phyloP scores from a whole-genome alignment of 805 yeast genomes.

The Schizosaccharomyces octosporus region DNA sequence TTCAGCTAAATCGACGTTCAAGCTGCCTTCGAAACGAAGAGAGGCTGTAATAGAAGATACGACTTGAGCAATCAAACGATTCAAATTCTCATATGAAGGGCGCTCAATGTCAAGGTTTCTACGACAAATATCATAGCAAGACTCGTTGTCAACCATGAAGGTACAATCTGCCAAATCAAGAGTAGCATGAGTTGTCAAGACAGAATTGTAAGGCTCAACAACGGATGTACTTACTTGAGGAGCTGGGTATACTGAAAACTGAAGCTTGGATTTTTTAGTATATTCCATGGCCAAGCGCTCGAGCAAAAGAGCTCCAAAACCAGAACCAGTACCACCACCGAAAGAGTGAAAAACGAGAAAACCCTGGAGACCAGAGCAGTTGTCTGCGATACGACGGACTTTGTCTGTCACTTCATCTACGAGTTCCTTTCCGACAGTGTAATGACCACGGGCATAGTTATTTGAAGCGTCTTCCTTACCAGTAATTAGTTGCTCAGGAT shows the following conservation, averaged over 20 bases:
- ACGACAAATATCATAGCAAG: conserved; percentile 94
- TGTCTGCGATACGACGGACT: conserved; percentile 51
- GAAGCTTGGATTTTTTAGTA: conserved; percentile 90
- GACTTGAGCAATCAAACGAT: conserved; percentile 89
- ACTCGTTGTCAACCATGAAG: conserved; percentile 97
- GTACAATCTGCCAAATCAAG: conserved; percentile 97
- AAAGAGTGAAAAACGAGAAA: conserved; percentile 89
- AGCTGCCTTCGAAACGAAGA: conserved; percentile 87
- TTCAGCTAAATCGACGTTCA: conserved; percentile 92
- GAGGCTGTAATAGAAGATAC: conserved; percentile 96
- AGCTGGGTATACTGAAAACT: conserved; percentile 95
- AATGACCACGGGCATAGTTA: conserved; percentile 93
- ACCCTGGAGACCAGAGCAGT: conserved; percentile 91
- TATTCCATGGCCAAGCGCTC: conserved; percentile 81
- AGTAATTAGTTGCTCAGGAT: conserved; percentile 87
- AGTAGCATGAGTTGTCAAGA: conserved; percentile 88
- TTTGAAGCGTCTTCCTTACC: conserved; percentile 99
- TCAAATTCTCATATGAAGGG: conserved; percentile 67
- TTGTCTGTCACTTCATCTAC: conserved; percentile 87
- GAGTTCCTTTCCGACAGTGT: conserved; percentile 88
- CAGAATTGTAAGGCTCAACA: conserved; percentile 96
- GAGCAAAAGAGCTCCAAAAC: conserved; percentile 78
- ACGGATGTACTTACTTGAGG: conserved; percentile 60
- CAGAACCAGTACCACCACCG: conserved; percentile 99
- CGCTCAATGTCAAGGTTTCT: conserved; percentile 81